A percentile compares a stretch with the other conserved stretches of the same genome.
Conservation (phyloP, 2,329 filamentous ascomycete species). For the Xylaria sp. region DNA sequence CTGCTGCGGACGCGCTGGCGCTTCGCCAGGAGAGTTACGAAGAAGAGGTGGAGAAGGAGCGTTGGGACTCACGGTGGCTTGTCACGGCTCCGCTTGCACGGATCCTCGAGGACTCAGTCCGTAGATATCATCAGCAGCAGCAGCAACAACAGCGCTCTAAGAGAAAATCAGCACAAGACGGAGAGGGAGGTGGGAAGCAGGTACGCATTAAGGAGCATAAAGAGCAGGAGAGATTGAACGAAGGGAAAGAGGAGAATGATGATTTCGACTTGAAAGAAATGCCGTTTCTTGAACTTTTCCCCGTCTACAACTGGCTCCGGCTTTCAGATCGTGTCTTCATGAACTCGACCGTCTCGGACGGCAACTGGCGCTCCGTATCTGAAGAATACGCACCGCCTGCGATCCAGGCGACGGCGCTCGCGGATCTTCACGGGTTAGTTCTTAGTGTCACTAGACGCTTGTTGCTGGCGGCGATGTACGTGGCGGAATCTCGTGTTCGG, state of each 20-base stretch:
- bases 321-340: slow-evolving; percentile 78
- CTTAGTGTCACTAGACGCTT: slow-evolving; percentile 76
- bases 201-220: not conserved
- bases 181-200: not conserved
- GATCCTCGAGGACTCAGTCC: slow-evolving; percentile 41
- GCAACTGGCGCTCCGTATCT: slow-evolving; percentile 74
- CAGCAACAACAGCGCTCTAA: not conserved
- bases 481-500: slow-evolving; percentile 75
- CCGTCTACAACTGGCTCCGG: slow-evolving; percentile 68
- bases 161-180: not conserved
- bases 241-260: not conserved
- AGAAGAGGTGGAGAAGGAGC: slow-evolving; percentile 66
- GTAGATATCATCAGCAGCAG: slow-evolving; percentile 25
- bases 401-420: slow-evolving; percentile 78
- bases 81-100: slow-evolving; percentile 60
- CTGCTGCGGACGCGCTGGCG: slow-evolving; percentile 73
- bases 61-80: slow-evolving; percentile 74
- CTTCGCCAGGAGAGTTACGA: slow-evolving; percentile 73
- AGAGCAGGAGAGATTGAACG: not conserved
- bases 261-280: slow-evolving; percentile 45
- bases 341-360: slow-evolving; percentile 71
- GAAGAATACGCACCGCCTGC: slow-evolving; percentile 68
- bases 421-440: slow-evolving; percentile 77
- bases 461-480: slow-evolving; percentile 74
- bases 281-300: slow-evolving; percentile 67